Evolutionary conservation across 192 early-diverging fungal species (phyloP), one percentile per base, ranked within the genome.

Genomic region (Coemansia sp.): DNA sequence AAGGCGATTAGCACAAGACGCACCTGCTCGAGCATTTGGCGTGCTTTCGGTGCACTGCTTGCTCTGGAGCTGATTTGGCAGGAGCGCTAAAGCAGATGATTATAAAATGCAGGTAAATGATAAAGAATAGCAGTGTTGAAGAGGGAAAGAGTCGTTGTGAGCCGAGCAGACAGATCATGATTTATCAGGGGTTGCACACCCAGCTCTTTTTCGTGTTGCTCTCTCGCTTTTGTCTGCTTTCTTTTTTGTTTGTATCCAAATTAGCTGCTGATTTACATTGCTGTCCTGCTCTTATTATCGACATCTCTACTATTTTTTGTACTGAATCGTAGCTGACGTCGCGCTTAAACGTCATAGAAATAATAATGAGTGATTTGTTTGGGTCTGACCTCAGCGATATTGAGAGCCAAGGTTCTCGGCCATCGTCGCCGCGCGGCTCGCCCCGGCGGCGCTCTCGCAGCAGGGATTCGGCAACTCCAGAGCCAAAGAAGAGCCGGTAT

Each of bases 1-100:
- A 85, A 85, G 19, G 84, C 78, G 55, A 78, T 78, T 15, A 85
- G 78, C 39, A 85, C 84, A 60, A 85, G 67, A 19, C 80, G 80
- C 59, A 64, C 80, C 69, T 83, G 80, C 68, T 83, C 80, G 46
- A 83, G 75, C 80, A 83, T 83, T 55, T 60, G 65, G 55, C 55
- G 55, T 17, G 55, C 55, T 58, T 32, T 29, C 21, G 12, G 25
- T 32, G 42, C 23, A 25, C 27, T 58, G 31, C 55, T 58, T 32
- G 27, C 55, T 58, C 29, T 29, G 29, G 55, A 32, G 29, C 29
- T 58, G 55, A 58, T 31, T 55, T 55, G 51, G 51, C 25, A 4
- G 51, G 31, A 50, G 9, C 1, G 55, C 66, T 38, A 23, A 48
- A 15, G 64, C 64, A 55, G 50, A 50, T 57, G 36, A 67, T 32